Evolutionary conservation across 805 yeast species (phyloP), one percentile per base, ranked within the genome.

Genomic region (Candida nonsorbophila): DNA sequence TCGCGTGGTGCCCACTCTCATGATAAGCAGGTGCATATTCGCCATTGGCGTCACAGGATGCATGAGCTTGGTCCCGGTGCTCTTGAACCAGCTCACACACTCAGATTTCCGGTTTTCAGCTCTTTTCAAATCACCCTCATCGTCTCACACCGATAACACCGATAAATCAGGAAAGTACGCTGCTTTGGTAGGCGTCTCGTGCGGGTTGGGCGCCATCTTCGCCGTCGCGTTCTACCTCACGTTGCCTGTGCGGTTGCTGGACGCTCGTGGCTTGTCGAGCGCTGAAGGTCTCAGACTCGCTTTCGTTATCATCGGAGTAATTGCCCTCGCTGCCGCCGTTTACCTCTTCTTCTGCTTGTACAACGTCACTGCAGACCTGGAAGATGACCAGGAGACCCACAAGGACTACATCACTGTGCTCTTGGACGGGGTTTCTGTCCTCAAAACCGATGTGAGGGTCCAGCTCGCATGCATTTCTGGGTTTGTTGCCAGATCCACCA

Each of bases 191-290:
- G 88, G 88, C 2, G 49, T 76, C 10, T 57, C 69, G 27, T 65
- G 82, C 11, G 86, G 86, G 0, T 45, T 74, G 11, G 87, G 87
- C 27, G 87, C 86, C 2, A 66, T 80, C 1, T 69, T 77, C 36
- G 67, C 84, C 0, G 84, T 78, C 1, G 45, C 70, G 1, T 51
- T 67, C 22, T 66, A 75, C 23, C 50, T 80, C 13, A 70, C 84
- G 9, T 51, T 80, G 13, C 85, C 86, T 0, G 65, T 72, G 1
- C 58, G 51, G 34, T 57, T 74, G 33, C 71, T 69, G 8, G 44
- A 53, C 12, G 38, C 44, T 7, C 58, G 53, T 11, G 67, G 44
- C 12, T 25, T 51, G 5, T 29, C 51, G n/a, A 34, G 69, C 6
- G 55, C 53, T 11, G 50, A 43, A 5, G 69, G 77, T 1, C 47